These are phyloP conservation scores for Neonectria sp. DNA, from an alignment of 2,329 filamentous ascomycete species.

Conservation along the genomic window DNA sequence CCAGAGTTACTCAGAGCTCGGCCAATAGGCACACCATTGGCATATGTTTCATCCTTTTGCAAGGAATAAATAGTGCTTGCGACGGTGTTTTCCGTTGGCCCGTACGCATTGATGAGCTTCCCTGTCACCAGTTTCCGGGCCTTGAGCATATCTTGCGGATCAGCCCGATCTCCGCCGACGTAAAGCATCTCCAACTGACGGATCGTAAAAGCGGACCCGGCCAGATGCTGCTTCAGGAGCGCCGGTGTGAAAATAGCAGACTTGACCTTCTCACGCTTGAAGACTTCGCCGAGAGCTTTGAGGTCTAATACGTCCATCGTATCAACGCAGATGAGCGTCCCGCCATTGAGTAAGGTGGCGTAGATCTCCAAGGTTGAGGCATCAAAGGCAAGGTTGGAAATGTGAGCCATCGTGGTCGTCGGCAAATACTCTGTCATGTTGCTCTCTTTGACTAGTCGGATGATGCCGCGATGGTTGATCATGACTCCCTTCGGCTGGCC, in stretches of 20 bases:
- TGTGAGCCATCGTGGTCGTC: not conserved
- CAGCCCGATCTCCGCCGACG: constrained; percentile 38
- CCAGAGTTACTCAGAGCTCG: constrained; percentile 40
- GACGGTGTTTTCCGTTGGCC: constrained; percentile 38
- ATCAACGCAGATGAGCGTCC: not conserved
- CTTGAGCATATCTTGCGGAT: constrained; percentile 17
- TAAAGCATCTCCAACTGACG: constrained; percentile 18
- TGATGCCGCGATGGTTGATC: not conserved
- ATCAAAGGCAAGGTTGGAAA: not conserved
- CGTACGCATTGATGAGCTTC: constrained; percentile 30
- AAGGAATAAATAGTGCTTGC: constrained; percentile 20
- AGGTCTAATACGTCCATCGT: not conserved
- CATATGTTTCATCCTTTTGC: constrained; percentile 3
- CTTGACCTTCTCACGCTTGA: constrained; percentile 27
- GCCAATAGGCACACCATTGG: constrained; percentile 41
- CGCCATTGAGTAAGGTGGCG: not conserved
- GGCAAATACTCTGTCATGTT: not conserved
- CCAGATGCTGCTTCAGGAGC: constrained; percentile 38
- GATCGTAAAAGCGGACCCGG: constrained; percentile 18
- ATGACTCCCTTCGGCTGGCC: not conserved
- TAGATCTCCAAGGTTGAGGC: not conserved
- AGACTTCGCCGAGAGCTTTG: constrained; percentile 2
- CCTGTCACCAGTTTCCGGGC: not conserved
- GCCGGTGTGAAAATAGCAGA: constrained; percentile 31
- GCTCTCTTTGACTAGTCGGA: not conserved